Percentiles rank a stretch among this genome's conserved stretches.
phyloP scores from a whole-genome alignment of 2,329 filamentous ascomycete genomes.

The Calycina herbarum region DNA sequence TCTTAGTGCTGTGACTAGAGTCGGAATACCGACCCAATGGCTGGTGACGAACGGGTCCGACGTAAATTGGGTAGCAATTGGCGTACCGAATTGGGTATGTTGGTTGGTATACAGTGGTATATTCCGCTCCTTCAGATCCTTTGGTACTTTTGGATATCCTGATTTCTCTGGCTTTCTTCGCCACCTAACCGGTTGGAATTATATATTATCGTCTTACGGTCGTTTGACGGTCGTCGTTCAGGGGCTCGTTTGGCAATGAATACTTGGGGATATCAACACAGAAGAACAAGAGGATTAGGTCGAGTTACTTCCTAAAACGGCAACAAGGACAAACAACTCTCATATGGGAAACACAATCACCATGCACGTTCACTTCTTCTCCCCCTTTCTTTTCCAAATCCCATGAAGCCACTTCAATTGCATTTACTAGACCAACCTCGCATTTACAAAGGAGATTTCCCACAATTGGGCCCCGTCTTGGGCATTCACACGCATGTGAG shows the following conservation, averaged over 20 bases:
- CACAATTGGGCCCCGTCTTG: background rate
- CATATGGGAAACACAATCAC: background rate
- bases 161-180: background rate
- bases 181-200: background rate
- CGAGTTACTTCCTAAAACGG: background rate
- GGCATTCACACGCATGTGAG: background rate
- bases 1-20: background rate
- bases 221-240: background rate
- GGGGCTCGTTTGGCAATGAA: background rate
- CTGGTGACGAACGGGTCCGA: background rate
- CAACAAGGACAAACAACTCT: background rate
- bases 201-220: conserved; percentile 1
- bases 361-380: background rate
- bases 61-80: background rate
- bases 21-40: background rate
- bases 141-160: background rate
- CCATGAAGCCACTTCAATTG: background rate
- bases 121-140: background rate
- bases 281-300: background rate
- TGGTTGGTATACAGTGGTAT: background rate
- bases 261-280: background rate
- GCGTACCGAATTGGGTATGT: background rate
- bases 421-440: background rate
- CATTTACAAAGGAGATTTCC: background rate
- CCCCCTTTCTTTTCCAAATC: background rate